Base-by-base conservation (phyloP, 1,284 basidiomycete genomes). In the Pisolithus thermaeus region DNA sequence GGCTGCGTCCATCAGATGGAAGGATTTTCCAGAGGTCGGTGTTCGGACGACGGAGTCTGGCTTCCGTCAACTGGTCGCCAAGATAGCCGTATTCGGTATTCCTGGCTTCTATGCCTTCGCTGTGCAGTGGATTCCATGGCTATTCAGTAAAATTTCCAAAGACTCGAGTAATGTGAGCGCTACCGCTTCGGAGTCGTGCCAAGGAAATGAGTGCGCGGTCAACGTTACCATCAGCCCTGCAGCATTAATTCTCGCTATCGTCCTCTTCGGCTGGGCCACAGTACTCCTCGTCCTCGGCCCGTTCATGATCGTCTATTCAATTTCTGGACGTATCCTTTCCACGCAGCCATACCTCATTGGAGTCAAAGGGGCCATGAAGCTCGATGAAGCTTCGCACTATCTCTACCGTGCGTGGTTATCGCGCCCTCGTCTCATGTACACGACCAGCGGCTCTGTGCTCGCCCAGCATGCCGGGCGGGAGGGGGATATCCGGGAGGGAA, bases 1-100 rank as follows among this genome's bases (percentile, higher is more conserved):
- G 4, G 52, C 59, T 1, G 59, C 54, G 14, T 16, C 40, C 9
- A 59, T 59, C 41, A 52, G 58, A 14, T 59, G 58, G 58, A 61
- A 59, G 9, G 46, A 59, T 45, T 59, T 59, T 38, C 58, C 58
- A 2, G 40, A 49, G 6, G 32, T 59, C 25, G 48, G 51, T 8
- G 52, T 54, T 32, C 18, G 25, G 2, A 56, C 43, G 8, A 38
- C 51, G 1, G 39, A 42, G 23, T 61, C 59, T 2, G 3, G 57
- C n/a, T 35, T 46, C 14, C 56, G 59, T 27, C 8, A 23, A 6
- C 11, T 59, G 3, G 16, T 49, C 2, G 51, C 46, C 4, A 42
- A 36, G n/a, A 0, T 59, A 1, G 57, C 58, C 4, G 54, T 57
- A 16, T n/a, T 55, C 38, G 36, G 51, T 9, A 49, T 51, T 2